Evolutionary conservation across 495 filamentous ascomycete genomes (phyloP).

Genomic region (Penicillium lividum): DNA sequence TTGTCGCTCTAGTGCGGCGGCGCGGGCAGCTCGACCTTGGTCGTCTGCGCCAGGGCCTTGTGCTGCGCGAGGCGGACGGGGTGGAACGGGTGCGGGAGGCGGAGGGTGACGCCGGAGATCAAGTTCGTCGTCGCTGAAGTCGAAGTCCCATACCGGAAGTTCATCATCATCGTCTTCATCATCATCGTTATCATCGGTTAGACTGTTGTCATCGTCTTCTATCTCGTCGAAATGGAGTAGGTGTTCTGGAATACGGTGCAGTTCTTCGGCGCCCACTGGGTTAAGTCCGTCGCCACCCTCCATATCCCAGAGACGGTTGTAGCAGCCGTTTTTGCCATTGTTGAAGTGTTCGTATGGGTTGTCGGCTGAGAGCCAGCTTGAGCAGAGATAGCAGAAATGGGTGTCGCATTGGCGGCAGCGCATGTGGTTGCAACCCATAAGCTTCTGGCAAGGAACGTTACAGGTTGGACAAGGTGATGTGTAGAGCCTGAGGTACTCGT

Average conservation of each 20-base stretch:
- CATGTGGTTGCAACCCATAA: conserved; percentile 97
- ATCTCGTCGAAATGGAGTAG: conserved; percentile 42
- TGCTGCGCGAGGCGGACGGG: conserved; percentile 25
- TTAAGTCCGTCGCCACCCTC: conserved; percentile 74
- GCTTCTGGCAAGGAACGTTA: conserved; percentile 81
- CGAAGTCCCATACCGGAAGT: conserved; percentile 7
- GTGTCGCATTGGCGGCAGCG: conserved; percentile 84
- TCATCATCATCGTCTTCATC: conserved; percentile 33
- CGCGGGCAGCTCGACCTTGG: conserved; percentile 38
- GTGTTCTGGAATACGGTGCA: conserved; percentile 43
- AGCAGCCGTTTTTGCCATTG: conserved; percentile 63
- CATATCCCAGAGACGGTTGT: conserved; percentile 84
- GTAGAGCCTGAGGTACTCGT: conserved; percentile 76
- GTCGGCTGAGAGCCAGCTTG: conserved; percentile 72
- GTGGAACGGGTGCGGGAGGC: conserved; percentile 46
- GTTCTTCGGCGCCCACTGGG: conserved; percentile 44
- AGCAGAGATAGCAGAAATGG: conserved; percentile 97
- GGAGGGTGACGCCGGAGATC: conserved; percentile 34
- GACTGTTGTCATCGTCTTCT: conserved; percentile 31
- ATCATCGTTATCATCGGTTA: conserved; percentile 28
- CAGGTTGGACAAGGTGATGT: conserved; percentile 93
- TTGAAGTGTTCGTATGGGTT: conserved; percentile 95
- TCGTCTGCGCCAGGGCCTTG: conserved; percentile 23
- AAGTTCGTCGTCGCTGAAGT: conserved; percentile 7
- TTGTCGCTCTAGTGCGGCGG: conserved; percentile 44